Conservation (phyloP, 768 basidiomycete genomes). For the Cyclocybe aegerita region DNA sequence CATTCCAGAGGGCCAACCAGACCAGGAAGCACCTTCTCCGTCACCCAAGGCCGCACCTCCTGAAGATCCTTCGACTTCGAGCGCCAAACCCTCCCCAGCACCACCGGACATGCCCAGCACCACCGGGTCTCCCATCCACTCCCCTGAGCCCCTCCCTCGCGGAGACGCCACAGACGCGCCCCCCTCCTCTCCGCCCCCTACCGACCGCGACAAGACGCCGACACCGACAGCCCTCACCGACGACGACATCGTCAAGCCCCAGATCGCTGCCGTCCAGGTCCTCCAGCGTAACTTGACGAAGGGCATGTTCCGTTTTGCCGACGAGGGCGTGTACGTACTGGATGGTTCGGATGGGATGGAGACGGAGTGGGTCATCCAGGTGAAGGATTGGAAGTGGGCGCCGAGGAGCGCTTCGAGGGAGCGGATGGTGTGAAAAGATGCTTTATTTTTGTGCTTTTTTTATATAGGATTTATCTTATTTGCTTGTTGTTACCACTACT, state of each 20-base stretch:
- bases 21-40: slow-evolving; percentile 3
- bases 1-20: not conserved
- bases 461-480: not conserved
- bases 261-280: slow-evolving; percentile 29
- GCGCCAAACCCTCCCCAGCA: too few species aligned
- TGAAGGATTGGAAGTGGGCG: slow-evolving; percentile 42
- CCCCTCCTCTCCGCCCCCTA: not conserved
- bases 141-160: not conserved
- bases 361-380: slow-evolving; percentile 41
- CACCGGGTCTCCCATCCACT: not conserved
- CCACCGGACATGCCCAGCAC: too few species aligned
- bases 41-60: not conserved
- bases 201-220: slow-evolving; percentile 7
- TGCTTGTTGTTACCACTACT: too few species aligned
- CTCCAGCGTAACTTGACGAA: slow-evolving; percentile 34
- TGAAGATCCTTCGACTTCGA: too few species aligned
- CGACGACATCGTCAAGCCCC: slow-evolving; percentile 14
- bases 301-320: slow-evolving; percentile 37
- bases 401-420: slow-evolving; percentile 13
- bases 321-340: slow-evolving; percentile 35
- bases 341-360: slow-evolving; percentile 27
- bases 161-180: too few species aligned
- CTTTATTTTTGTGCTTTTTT: not conserved
- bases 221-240: slow-evolving; percentile 10
- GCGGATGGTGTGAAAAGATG: not conserved